phyloP scores from a whole-genome alignment of 352 stramenopile species.

The Nothophytophthora sp. region DNA sequence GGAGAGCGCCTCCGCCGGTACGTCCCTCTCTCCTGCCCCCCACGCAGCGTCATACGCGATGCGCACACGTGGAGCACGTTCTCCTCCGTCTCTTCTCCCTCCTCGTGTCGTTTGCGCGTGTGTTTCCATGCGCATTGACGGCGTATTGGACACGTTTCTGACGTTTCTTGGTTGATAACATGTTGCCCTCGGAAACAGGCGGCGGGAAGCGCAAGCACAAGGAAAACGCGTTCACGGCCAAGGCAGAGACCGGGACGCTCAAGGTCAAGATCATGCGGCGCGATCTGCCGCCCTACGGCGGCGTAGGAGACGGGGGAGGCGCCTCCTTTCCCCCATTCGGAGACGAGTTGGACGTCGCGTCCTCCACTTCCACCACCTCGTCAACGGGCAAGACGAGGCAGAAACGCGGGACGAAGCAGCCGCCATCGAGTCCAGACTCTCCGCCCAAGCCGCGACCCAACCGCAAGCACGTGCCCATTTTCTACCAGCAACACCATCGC shows the following conservation, averaged over 20 bases:
- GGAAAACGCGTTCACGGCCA: slow-evolving; percentile 75
- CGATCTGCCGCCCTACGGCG: slow-evolving; percentile 18
- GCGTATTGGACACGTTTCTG: too few species aligned
- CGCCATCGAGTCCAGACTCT: slow-evolving; percentile 25
- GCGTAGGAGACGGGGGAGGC: neutral
- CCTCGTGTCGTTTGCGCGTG: neutral
- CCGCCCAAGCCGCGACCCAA: slow-evolving; percentile 79
- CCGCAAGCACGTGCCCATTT: slow-evolving; percentile 82
- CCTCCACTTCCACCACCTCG: neutral
- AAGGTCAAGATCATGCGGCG: slow-evolving; percentile 83
- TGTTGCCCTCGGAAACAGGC: too few species aligned
- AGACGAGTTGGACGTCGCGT: too few species aligned
- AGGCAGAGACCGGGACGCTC: slow-evolving; percentile 72
- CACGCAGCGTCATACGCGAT: neutral
- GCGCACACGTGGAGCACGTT: neutral
- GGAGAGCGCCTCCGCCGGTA: slow-evolving; percentile 12
- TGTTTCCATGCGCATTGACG: slow-evolving; percentile 1
- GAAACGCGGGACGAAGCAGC: slow-evolving; percentile 8
- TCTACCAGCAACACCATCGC: slow-evolving; percentile 60
- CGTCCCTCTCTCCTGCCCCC: neutral
- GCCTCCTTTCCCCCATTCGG: neutral
- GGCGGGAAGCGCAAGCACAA: slow-evolving; percentile 76
- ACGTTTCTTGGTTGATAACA: too few species aligned
- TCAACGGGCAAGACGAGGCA: slow-evolving; percentile 8
- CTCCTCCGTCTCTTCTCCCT: neutral